phyloP scores from a whole-genome alignment of 202 grass and related monocot genomes.

The Musa balbisiana region DNA sequence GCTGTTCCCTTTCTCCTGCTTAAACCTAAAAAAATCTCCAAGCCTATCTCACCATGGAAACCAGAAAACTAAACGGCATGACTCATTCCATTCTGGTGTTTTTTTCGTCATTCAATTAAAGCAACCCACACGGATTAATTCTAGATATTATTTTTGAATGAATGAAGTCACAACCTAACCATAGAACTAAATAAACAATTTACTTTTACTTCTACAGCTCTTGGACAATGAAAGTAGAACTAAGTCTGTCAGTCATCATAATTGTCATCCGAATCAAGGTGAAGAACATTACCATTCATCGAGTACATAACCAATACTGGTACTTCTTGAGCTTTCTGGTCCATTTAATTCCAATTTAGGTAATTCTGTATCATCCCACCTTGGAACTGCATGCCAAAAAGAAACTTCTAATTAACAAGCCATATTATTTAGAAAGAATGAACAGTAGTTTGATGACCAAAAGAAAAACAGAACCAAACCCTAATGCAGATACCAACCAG shows the following conservation, averaged over 20 bases:
- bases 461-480: background rate
- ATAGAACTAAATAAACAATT: background rate
- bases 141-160: background rate
- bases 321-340: constrained; percentile 15
- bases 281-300: constrained; percentile 51
- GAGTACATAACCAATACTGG: constrained; percentile 59
- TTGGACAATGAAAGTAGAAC: no score
- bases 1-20: no score
- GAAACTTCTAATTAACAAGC: background rate
- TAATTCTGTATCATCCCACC: constrained; percentile 36
- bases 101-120: background rate
- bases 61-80: background rate
- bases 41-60: background rate
- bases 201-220: background rate
- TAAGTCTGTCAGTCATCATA: background rate
- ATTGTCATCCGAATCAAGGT: background rate
- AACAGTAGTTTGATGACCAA: background rate
- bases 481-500: constrained; percentile 31
- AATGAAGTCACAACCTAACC: background rate
- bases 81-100: background rate
- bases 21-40: background rate
- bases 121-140: background rate
- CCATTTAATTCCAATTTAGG: constrained; percentile 25
- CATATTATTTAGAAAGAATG: constrained; percentile 14
- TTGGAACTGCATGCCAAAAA: constrained; percentile 39